A percentile compares a stretch with the other conserved stretches of the same genome.
Evolutionary conservation across 805 yeast species (phyloP).

Genomic region (Hanseniaspora mollemarum): DNA sequence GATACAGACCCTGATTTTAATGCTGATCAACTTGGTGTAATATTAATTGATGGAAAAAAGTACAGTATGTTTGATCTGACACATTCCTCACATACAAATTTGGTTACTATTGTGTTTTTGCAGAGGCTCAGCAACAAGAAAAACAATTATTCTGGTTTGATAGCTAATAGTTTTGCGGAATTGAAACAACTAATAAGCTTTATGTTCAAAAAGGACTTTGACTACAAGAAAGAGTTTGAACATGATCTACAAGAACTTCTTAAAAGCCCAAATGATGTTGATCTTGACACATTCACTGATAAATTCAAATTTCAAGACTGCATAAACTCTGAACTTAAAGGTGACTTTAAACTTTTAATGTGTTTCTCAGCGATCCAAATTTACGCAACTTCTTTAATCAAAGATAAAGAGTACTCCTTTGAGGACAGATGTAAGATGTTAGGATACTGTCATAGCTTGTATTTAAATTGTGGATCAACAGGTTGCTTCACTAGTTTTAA

Average conservation of each 20-base stretch:
- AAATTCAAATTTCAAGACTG: constrained; percentile 6
- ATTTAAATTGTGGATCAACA: constrained; percentile 18
- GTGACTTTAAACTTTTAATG: constrained; percentile 19
- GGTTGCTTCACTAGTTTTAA: constrained; percentile 14
- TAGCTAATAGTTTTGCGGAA: neutral
- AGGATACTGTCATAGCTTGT: constrained; percentile 16
- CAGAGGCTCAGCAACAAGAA: neutral
- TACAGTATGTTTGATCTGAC: constrained; percentile 14
- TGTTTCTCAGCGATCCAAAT: constrained; percentile 15
- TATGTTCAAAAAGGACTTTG: neutral
- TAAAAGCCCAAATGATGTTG: neutral
- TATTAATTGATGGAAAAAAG: neutral
- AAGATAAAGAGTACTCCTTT: constrained; percentile 1
- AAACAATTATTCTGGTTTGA: neutral
- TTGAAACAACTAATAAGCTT: neutral
- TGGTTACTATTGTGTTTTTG: constrained; percentile 5
- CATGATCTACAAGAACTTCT: neutral
- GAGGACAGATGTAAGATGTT: constrained; percentile 16
- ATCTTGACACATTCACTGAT: neutral
- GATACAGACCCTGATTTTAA: neutral
- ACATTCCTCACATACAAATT: constrained; percentile 3
- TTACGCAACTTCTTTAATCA: constrained; percentile 13
- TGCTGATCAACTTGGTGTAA: neutral
- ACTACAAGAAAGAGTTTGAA: neutral
- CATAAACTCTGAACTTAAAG: constrained; percentile 12